Conservation (phyloP, 2,329 filamentous ascomycete genomes). For the Diaporthe citrichinensis region DNA sequence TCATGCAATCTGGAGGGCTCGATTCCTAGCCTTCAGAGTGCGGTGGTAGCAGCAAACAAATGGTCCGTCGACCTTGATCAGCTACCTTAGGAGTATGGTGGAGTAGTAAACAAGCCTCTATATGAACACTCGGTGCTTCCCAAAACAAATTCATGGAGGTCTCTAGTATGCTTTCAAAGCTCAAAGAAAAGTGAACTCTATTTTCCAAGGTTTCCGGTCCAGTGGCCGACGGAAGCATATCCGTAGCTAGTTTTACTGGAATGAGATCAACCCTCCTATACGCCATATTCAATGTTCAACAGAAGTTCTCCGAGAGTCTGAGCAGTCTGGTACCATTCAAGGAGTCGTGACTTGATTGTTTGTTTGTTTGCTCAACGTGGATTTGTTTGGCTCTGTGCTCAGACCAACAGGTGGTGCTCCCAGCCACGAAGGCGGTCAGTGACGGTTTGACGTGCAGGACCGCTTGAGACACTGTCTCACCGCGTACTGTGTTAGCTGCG, state of each 20-base stretch:
- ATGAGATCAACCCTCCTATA: too few relatives aligned
- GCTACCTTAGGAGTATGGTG: not conserved
- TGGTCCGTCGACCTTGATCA: not conserved
- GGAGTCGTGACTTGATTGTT: not conserved
- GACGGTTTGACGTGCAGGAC: not conserved
- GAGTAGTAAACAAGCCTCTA: not conserved
- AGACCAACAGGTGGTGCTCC: not conserved
- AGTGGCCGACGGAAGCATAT: not conserved
- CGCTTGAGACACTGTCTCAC: conserved; percentile 5
- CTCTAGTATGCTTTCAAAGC: not conserved
- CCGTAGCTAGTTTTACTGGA: too few relatives aligned
- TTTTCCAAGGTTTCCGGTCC: not conserved
- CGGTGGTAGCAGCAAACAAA: not conserved
- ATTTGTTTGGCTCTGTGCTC: not conserved
- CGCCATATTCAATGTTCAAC: too few relatives aligned
- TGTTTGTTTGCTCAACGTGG: not conserved
- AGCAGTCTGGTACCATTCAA: not conserved
- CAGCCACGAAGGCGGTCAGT: not conserved
- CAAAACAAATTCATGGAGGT: not conserved
- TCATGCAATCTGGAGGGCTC: not conserved
- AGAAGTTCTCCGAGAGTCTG: too few relatives aligned
- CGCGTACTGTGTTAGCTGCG: not conserved
- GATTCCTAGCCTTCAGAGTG: not conserved
- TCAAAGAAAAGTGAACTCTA: not conserved
- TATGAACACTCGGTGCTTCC: not conserved